Conservation (phyloP, 495 filamentous ascomycete genomes). For the Alectoria sarmentosa region DNA sequence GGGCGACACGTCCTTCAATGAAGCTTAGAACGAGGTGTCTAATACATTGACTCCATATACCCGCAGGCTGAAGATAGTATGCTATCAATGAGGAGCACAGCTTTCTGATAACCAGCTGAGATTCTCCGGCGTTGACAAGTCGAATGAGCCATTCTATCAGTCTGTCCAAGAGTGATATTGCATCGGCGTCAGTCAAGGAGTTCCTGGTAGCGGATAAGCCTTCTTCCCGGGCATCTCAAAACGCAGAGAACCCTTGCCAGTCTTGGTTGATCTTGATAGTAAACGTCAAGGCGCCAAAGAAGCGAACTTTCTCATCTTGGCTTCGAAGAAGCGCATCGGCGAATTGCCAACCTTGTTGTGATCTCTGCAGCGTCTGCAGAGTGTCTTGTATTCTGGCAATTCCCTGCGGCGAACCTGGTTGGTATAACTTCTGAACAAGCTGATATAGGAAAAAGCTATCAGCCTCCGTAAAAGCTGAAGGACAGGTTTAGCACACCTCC, state of each 20-base stretch:
- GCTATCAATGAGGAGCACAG: constrained; percentile 74
- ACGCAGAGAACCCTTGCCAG: constrained; percentile 43
- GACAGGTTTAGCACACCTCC: constrained; percentile 4
- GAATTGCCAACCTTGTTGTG: constrained; percentile 75
- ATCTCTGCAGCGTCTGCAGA: constrained; percentile 70
- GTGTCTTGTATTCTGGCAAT: constrained; percentile 65
- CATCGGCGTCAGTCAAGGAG: constrained; percentile 54
- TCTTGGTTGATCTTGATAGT: constrained; percentile 87
- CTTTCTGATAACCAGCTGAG: constrained; percentile 67
- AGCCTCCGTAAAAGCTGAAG: background rate
- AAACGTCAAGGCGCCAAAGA: constrained; percentile 91
- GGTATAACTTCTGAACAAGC: constrained; percentile 63
- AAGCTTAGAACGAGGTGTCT: constrained; percentile 61
- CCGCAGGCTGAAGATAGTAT: constrained; percentile 66
- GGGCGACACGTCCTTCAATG: constrained; percentile 42
- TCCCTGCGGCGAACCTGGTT: constrained; percentile 53
- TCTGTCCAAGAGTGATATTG: constrained; percentile 56
- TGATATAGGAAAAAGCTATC: constrained; percentile 24
- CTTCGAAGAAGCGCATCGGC: constrained; percentile 63
- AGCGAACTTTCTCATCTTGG: constrained; percentile 64
- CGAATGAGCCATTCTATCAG: constrained; percentile 62
- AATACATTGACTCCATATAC: constrained; percentile 61
- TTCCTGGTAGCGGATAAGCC: constrained; percentile 38
- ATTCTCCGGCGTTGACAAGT: constrained; percentile 50
- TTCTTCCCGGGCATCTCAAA: background rate